These are phyloP conservation scores for Pythium utonaiense DNA, from an alignment of 352 stramenopile species.

Conservation along the genomic window DNA sequence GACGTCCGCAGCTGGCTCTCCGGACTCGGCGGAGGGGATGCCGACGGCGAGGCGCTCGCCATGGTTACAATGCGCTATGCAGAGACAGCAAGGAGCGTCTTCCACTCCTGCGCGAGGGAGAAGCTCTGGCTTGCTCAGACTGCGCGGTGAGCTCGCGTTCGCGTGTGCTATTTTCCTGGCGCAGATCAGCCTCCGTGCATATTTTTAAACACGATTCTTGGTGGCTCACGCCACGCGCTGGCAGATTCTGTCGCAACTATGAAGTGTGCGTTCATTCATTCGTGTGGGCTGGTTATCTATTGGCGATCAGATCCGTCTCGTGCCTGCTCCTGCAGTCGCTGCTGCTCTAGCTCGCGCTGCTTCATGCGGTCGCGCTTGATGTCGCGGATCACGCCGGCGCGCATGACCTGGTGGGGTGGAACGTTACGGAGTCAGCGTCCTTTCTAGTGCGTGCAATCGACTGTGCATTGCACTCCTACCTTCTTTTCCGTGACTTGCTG, in stretches of 20 bases:
- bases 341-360: constrained; percentile 39
- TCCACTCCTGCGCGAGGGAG: too few relatives aligned
- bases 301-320: not conserved
- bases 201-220: too few relatives aligned
- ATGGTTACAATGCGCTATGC: too few relatives aligned
- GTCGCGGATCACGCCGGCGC: constrained; percentile 74
- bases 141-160: too few relatives aligned
- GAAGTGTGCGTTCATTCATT: too few relatives aligned
- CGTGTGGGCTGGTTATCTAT: constrained; percentile 3
- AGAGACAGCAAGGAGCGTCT: too few relatives aligned
- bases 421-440: not conserved
- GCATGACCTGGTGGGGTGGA: constrained; percentile 34
- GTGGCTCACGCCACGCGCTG: too few relatives aligned
- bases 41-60: not conserved
- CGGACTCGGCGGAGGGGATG: not conserved
- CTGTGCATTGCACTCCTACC: constrained; percentile 25
- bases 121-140: too few relatives aligned
- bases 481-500: constrained; percentile 73
- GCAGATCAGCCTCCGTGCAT: too few relatives aligned
- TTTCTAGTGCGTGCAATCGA: not conserved
- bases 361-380: constrained; percentile 71
- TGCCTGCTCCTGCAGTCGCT: constrained; percentile 19
- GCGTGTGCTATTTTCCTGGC: too few relatives aligned
- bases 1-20: not conserved
- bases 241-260: too few relatives aligned